These are phyloP conservation scores for Phytophthora melonis DNA, from an alignment of 352 stramenopile genomes.

Conservation along the genomic window DNA sequence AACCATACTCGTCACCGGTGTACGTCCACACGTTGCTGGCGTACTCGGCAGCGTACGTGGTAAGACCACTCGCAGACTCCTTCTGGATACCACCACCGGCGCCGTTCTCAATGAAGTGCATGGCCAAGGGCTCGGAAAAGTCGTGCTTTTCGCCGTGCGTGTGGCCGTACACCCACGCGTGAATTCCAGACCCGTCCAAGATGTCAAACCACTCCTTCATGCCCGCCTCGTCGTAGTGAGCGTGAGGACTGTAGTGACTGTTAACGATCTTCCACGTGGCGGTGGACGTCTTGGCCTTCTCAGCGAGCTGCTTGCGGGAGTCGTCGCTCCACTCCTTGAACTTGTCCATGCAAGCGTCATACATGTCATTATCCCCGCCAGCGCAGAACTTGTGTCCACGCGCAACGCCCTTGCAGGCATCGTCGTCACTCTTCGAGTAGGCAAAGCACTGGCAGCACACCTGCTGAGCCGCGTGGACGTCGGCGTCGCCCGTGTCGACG, in stretches of 20 bases:
- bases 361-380: slow-evolving; percentile 53
- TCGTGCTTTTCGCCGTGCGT: slow-evolving; percentile 34
- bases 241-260: slow-evolving; percentile 59
- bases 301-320: slow-evolving; percentile 52
- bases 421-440: slow-evolving; percentile 51
- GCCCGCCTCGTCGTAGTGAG: slow-evolving; percentile 54
- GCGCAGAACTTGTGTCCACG: slow-evolving; percentile 52
- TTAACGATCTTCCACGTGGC: slow-evolving; percentile 58
- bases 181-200: slow-evolving; percentile 46
- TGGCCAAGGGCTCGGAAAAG: slow-evolving; percentile 3
- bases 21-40: slow-evolving; percentile 62
- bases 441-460: slow-evolving; percentile 84
- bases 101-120: slow-evolving; percentile 17
- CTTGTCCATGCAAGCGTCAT: slow-evolving; percentile 55
- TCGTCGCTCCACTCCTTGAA: slow-evolving; percentile 63
- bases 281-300: slow-evolving; percentile 54
- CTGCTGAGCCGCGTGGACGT: slow-evolving; percentile 54
- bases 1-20: slow-evolving; percentile 61
- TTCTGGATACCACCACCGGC: slow-evolving; percentile 14
- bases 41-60: slow-evolving; percentile 45
- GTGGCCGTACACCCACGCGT: slow-evolving; percentile 65
- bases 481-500: slow-evolving; percentile 62
- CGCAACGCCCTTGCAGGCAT: slow-evolving; percentile 46
- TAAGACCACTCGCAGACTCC: slow-evolving; percentile 21
- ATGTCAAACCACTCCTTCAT: slow-evolving; percentile 62